Evolutionary conservation across 768 basidiomycete species (phyloP).

Genomic region (Cystobasidium tubakii): DNA sequence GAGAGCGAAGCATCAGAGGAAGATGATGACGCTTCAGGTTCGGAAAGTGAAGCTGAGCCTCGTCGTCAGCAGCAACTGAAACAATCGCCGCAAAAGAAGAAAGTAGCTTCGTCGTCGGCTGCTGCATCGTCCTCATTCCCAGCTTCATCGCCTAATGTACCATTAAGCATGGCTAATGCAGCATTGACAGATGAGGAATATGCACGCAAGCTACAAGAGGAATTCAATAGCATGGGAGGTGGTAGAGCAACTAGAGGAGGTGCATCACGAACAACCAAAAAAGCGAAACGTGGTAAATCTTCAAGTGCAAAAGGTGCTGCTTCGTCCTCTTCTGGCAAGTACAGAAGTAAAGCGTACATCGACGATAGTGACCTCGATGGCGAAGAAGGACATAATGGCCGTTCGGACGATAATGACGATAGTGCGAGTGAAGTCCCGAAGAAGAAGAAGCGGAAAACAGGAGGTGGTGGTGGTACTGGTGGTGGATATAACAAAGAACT

Average conservation of each 20-base stretch:
- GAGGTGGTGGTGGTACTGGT: constrained; percentile 7
- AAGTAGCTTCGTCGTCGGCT: not conserved
- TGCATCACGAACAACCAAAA: constrained; percentile 8
- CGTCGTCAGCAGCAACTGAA: constrained; percentile 6
- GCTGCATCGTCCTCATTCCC: constrained; percentile 9
- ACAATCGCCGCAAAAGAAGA: constrained; percentile 28
- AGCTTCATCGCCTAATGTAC: constrained; percentile 28
- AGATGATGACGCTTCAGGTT: constrained; percentile 17
- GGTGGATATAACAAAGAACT: constrained; percentile 33
- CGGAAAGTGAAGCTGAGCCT: constrained; percentile 8
- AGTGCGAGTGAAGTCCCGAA: constrained; percentile 20
- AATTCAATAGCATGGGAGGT: not conserved
- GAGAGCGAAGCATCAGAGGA: not conserved
- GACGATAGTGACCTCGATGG: constrained; percentile 13
- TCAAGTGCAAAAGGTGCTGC: constrained; percentile 2
- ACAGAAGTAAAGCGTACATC: constrained; percentile 29
- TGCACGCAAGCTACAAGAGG: constrained; percentile 20
- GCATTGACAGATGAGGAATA: constrained; percentile 27
- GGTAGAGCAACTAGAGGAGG: constrained; percentile 29
- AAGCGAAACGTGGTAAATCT: not conserved
- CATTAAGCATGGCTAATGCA: not conserved
- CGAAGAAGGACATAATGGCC: constrained; percentile 50
- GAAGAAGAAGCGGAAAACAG: constrained; percentile 18
- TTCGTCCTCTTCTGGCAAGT: not conserved
- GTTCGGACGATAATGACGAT: not conserved